phyloP scores from a whole-genome alignment of 257 asterid genomes.

The Solanum tarijense region DNA sequence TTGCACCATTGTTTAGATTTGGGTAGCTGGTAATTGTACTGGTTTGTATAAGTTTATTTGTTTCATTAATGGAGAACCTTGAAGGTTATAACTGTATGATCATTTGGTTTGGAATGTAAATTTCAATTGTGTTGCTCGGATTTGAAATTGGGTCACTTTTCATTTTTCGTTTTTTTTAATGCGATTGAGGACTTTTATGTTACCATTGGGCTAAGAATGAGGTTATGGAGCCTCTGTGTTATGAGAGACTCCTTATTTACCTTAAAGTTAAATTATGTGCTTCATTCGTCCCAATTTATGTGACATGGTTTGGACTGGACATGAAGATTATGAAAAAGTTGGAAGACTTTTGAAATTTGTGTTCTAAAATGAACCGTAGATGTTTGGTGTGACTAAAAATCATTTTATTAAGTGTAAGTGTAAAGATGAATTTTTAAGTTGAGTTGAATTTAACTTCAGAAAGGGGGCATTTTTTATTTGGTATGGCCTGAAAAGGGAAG shows the following conservation, averaged over 20 bases:
- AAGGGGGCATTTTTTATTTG: background rate
- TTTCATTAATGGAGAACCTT: background rate
- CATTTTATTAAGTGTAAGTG: background rate
- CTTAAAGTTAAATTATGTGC: background rate
- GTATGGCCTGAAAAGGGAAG: background rate
- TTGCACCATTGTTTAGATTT: background rate
- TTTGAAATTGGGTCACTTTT: background rate
- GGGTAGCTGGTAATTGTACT: background rate
- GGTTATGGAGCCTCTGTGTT: background rate
- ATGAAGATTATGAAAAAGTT: background rate
- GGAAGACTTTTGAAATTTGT: background rate
- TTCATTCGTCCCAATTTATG: background rate
- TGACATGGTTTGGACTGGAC: background rate
- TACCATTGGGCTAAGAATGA: background rate
- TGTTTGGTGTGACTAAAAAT: background rate
- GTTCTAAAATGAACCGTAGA: background rate
- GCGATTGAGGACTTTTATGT: background rate
- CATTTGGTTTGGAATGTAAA: background rate
- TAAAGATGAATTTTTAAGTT: background rate
- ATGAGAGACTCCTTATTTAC: background rate
- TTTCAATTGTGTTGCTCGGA: background rate
- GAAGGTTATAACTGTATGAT: background rate
- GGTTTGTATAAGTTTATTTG: background rate
- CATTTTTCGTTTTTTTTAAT: background rate
- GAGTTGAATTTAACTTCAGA: background rate